phyloP scores from a whole-genome alignment of 306 rosid genomes.

The peach (Prunus persica) region DNA sequence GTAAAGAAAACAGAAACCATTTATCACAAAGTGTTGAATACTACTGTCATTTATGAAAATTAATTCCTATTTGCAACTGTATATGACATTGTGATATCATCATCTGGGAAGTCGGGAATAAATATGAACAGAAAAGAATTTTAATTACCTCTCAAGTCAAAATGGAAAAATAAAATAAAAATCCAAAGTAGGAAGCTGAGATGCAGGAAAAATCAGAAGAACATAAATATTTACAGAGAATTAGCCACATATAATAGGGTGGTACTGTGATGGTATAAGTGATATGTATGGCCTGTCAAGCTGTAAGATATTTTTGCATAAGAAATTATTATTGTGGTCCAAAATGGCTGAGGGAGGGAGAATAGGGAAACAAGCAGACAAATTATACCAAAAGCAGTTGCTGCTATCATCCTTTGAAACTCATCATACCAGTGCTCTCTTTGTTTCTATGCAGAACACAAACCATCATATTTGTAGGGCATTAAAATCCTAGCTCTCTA shows the following conservation, averaged over 20 bases:
- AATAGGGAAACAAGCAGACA: conserved; percentile 43
- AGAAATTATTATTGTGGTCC: conserved; percentile 59
- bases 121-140: conserved; percentile 13
- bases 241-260: conserved; percentile 23
- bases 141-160: conserved; percentile 10
- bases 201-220: conserved; percentile 3
- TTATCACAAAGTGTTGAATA: background rate
- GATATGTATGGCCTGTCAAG: conserved; percentile 8
- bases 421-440: conserved; percentile 26
- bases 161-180: background rate
- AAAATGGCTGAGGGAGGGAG: conserved; percentile 29
- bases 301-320: conserved; percentile 49
- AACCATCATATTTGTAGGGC: conserved; percentile 24
- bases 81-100: background rate
- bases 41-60: background rate
- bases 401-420: conserved; percentile 41
- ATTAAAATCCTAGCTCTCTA: conserved; percentile 1
- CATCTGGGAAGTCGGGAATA: conserved; percentile 6
- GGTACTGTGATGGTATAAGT: conserved; percentile 22
- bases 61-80: background rate
- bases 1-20: background rate
- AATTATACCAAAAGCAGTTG: conserved; percentile 41
- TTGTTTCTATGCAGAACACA: conserved; percentile 11
- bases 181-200: background rate
- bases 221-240: conserved; percentile 9